A percentile compares a stretch with the other conserved stretches of the same genome.
These are phyloP conservation scores for Candida boleticola DNA, from an alignment of 805 yeast genomes.

Conservation along the genomic window DNA sequence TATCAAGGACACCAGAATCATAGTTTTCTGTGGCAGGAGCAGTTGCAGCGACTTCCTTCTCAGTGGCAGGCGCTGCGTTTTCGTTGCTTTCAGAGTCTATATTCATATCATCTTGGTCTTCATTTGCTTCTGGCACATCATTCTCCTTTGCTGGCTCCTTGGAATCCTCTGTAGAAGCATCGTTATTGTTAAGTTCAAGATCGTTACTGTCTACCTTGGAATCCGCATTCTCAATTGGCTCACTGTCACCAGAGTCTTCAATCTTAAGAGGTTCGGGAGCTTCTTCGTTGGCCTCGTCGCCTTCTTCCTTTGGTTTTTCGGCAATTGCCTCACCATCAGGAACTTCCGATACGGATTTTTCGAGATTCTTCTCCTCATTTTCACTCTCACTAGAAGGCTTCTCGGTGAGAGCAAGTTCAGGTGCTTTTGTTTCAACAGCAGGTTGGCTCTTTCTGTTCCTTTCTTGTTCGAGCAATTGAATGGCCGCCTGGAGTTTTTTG, in stretches of 20 bases:
- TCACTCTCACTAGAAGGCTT: not conserved
- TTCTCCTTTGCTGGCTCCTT: not conserved
- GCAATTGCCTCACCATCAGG: not conserved
- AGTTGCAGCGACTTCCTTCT: not conserved
- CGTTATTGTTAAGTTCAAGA: no score
- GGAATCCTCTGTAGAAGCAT: not conserved
- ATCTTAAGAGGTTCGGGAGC: no score
- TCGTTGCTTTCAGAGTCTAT: conserved; percentile 5
- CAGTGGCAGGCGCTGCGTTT: conserved; percentile 7
- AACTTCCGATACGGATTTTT: not conserved
- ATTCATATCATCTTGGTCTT: not conserved
- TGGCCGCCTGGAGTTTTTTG: conserved; percentile 42
- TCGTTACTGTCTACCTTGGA: no score
- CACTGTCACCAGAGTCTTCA: not conserved
- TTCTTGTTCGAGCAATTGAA: conserved; percentile 9
- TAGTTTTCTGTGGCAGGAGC: conserved; percentile 2
- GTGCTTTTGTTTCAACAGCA: conserved; percentile 1
- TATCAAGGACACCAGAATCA: not conserved
- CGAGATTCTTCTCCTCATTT: conserved; percentile 8
- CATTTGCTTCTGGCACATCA: not conserved
- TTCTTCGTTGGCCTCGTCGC: not conserved
- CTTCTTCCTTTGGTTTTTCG: conserved; percentile 7
- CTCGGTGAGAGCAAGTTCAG: conserved; percentile 1
- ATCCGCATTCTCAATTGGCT: not conserved
- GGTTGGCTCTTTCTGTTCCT: conserved; percentile 10